Base-by-base conservation (phyloP, 768 basidiomycete genomes). In the Neoboletus brunneissimus region DNA sequence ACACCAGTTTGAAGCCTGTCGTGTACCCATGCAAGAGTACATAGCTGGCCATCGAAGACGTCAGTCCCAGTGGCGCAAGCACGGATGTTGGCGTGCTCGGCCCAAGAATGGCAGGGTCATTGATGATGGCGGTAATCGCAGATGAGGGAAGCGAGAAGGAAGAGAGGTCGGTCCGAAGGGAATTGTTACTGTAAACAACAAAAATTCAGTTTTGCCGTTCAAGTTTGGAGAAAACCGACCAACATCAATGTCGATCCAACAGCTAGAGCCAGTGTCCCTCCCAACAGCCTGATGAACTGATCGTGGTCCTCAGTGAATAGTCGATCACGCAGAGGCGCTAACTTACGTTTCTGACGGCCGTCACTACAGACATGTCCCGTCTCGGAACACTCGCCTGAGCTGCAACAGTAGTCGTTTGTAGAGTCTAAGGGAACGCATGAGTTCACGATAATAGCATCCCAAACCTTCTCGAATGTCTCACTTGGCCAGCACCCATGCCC, bases 321-420 rank as follows among this genome's bases (percentile, higher is more conserved):
- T 46, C 5, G 40, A 12, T 42, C 53, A 61, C 18, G 51, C 23
- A 18, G 23, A 20, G 42, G 3, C 31, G 8, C 20, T 12, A 13
- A 59, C 78, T 35, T 53, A 83, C 84, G 65, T 86, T 87, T 48
- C 85, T 77, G 53, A 84, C 79, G 0, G 83, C 84, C 0, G 88
- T 90, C 0, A 89, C 87, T 10, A 88, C 85, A 1, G 86, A 85
- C 87, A 91, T 89, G 57, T 91, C 88, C 40, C 76, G 76, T 38
- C 88, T 73, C 0, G 81, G 70, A 0, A 91, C 89, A 25, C 86
- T 84, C 0, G 88, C 87, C 65, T 91, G 89, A 8, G 82, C 85
- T 0, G 86, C 86, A 8, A 88, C 82, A 0, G 86, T 88, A 0
- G 85, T 87, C 0, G 85, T 87, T 66, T 82, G 81, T 15, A 81